Evolutionary conservation across 306 rosid genomes (phyloP).

Genomic region (Lathyrus aphaca): DNA sequence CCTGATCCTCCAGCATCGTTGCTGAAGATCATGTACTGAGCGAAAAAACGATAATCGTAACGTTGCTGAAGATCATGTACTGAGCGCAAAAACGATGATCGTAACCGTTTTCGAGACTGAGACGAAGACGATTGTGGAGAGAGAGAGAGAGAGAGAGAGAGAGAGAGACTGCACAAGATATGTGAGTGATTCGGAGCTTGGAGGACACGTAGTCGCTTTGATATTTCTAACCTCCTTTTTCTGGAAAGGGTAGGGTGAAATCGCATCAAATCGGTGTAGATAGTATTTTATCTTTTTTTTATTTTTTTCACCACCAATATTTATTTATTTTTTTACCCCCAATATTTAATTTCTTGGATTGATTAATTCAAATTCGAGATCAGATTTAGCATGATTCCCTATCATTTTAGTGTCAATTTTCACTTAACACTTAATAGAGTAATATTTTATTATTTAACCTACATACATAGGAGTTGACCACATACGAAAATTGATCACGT

Average conservation of each 20-base stretch:
- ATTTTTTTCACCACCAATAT: no score
- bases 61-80: background rate
- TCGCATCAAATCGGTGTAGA: background rate
- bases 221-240: background rate
- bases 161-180: background rate
- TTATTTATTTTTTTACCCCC: no score
- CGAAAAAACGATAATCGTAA: conserved; percentile 16
- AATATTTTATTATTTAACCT: no score
- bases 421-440: no score
- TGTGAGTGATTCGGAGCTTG: conserved; percentile 47
- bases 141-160: background rate
- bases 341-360: no score
- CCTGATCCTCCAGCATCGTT: conserved; percentile 98
- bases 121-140: background rate
- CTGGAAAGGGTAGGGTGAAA: conserved; percentile 2
- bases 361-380: no score
- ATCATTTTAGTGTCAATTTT: no score
- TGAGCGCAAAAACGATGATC: conserved; percentile 12
- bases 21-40: conserved; percentile 1
- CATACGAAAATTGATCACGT: conserved; percentile 10
- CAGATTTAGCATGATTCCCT: no score
- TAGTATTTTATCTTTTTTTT: background rate
- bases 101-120: conserved; percentile 25
- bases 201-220: conserved; percentile 41
- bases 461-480: conserved; percentile 16